Conservation (phyloP, 1,284 basidiomycete genomes). For the Moniliophthora roreri region DNA sequence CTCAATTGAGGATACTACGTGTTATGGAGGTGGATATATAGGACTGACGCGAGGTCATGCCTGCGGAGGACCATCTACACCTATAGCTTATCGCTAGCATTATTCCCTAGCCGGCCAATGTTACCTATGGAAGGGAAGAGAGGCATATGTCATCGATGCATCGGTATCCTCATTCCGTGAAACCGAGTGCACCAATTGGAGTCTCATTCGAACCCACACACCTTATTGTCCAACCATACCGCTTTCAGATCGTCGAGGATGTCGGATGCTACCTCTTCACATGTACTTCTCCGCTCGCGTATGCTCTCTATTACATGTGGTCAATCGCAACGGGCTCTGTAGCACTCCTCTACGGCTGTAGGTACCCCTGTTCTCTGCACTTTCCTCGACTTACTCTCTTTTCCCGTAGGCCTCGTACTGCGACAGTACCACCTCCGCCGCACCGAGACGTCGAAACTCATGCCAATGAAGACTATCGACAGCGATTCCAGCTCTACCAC, state of each 20-base stretch:
- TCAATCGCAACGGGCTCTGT: constrained; percentile 39
- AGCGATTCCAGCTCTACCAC: constrained; percentile 20
- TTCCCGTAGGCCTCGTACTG: constrained; percentile 33
- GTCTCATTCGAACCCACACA: too few species aligned
- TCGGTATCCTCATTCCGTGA: too few species aligned
- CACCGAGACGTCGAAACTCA: constrained; percentile 35
- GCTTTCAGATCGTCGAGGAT: constrained; percentile 20
- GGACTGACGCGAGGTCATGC: too few species aligned
- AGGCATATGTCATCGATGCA: too few species aligned
- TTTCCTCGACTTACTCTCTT: background rate
- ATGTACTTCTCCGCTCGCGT: constrained; percentile 13
- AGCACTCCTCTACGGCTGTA: constrained; percentile 30
- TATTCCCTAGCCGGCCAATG: too few species aligned
- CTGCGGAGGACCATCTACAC: too few species aligned
- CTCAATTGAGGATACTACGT: too few species aligned
- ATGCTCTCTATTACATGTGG: constrained; percentile 27
- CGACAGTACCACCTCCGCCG: constrained; percentile 27
- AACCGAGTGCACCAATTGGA: too few species aligned
- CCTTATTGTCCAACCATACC: constrained; percentile 28
- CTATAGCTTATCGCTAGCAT: too few species aligned
- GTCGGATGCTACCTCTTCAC: constrained; percentile 16
- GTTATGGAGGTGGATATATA: too few species aligned
- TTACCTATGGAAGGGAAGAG: too few species aligned
- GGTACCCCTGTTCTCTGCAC: too few species aligned
- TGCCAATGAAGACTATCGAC: constrained; percentile 17